Conservation (phyloP, 495 filamentous ascomycete species). For the Cenococcum geophilum region DNA sequence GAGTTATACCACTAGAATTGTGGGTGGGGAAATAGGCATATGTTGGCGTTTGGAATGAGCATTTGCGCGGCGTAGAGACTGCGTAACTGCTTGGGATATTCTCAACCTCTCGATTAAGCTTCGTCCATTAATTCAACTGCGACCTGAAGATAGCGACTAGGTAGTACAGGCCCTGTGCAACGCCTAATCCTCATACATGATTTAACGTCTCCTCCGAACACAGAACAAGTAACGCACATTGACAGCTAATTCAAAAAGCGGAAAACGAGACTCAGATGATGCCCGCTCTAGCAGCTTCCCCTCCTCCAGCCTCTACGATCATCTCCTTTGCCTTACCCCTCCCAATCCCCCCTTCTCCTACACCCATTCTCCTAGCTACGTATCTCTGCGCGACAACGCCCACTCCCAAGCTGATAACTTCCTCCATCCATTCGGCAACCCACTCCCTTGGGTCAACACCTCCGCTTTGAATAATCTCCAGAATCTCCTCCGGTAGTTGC, state of each 20-base stretch:
- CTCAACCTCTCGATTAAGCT: not conserved
- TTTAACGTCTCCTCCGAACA: not conserved
- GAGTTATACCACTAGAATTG: not conserved
- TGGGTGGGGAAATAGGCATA: not conserved
- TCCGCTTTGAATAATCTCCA: slow-evolving; percentile 77
- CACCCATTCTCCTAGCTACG: slow-evolving; percentile 90
- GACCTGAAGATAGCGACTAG: not conserved
- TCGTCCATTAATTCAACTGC: not conserved
- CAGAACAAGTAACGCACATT: not conserved
- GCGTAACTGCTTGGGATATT: not conserved
- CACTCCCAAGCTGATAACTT: slow-evolving; percentile 68
- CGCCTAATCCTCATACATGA: not conserved
- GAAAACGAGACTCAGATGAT: slow-evolving; percentile 7
- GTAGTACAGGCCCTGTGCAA: not conserved
- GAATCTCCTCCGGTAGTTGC: slow-evolving; percentile 71
- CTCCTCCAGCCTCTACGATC: slow-evolving; percentile 64
- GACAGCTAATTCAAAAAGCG: not conserved
- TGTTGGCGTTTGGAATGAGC: not conserved
- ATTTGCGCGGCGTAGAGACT: not conserved
- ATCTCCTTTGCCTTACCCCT: slow-evolving; percentile 74
- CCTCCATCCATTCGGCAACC: slow-evolving; percentile 96
- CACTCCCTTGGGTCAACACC: slow-evolving; percentile 94
- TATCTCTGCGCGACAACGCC: slow-evolving; percentile 94
- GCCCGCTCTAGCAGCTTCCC: slow-evolving; percentile 71
- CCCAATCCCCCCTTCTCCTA: slow-evolving; percentile 77